A percentile compares a stretch with the other conserved stretches of the same genome.
These are phyloP conservation scores for Mitragyna speciosa DNA, from an alignment of 257 asterid genomes.

Conservation along the genomic window DNA sequence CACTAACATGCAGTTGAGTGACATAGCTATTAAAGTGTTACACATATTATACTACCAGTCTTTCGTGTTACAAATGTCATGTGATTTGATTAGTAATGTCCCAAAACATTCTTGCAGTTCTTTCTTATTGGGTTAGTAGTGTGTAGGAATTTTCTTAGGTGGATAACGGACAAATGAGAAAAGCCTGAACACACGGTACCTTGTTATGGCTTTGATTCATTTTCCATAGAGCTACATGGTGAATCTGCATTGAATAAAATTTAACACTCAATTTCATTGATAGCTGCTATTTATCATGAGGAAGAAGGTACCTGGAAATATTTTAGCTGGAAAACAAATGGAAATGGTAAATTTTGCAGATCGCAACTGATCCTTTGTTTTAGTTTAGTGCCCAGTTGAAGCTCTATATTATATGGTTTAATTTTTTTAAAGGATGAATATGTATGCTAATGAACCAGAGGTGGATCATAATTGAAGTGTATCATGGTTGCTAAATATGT, in stretches of 20 bases:
- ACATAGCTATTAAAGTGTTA: too few relatives aligned
- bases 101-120: background rate
- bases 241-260: too few relatives aligned
- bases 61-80: background rate
- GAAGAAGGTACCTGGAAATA: too few relatives aligned
- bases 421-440: background rate
- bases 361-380: background rate
- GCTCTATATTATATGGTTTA: background rate
- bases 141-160: too few relatives aligned
- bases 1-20: too few relatives aligned
- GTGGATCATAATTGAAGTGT: background rate
- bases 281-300: too few relatives aligned
- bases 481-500: background rate
- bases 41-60: background rate
- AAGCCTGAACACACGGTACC: background rate
- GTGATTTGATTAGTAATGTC: background rate
- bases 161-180: too few relatives aligned
- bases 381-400: background rate
- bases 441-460: background rate
- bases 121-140: slow-evolving; percentile 1
- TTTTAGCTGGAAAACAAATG: too few relatives aligned
- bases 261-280: too few relatives aligned
- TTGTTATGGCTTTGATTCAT: background rate
- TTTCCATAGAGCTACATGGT: background rate
- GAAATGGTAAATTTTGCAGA: background rate